phyloP scores from a whole-genome alignment of 495 filamentous ascomycete species.

The Hypoxylon fragiforme region DNA sequence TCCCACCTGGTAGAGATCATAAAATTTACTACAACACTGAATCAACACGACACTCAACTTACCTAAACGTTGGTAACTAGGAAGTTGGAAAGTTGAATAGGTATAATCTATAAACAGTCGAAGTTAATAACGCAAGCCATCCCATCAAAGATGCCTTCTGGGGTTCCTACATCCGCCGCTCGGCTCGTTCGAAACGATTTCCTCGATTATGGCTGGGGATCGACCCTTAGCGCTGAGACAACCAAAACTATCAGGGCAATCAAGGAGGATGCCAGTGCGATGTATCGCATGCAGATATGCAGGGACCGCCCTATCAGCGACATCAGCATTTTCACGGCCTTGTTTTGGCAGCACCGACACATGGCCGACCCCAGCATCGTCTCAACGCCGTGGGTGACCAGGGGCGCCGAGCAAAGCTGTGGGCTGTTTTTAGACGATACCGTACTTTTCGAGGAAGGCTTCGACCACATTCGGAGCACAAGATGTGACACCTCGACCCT shows the following conservation, averaged over 20 bases:
- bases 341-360: conserved; percentile 36
- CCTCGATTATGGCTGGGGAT: conserved; percentile 34
- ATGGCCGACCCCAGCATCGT: conserved; percentile 8
- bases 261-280: conserved; percentile 12
- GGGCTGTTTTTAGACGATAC: conserved; percentile 19
- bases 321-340: conserved; percentile 9
- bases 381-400: conserved; percentile 16
- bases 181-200: conserved; percentile 21
- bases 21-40: too few relatives aligned
- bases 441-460: not conserved
- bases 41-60: too few relatives aligned
- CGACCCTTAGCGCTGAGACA: conserved; percentile 3
- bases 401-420: conserved; percentile 3
- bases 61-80: not conserved
- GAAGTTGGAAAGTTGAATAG: not conserved
- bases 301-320: conserved; percentile 7
- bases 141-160: conserved; percentile 15
- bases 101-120: not conserved
- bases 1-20: too few relatives aligned
- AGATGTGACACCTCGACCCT: not conserved
- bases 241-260: conserved; percentile 12
- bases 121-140: not conserved
- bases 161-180: conserved; percentile 19
- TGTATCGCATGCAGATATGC: conserved; percentile 27
- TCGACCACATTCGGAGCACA: conserved; percentile 1